Evolutionary conservation across 768 basidiomycete genomes (phyloP).

Genomic region (Mycena floridula): DNA sequence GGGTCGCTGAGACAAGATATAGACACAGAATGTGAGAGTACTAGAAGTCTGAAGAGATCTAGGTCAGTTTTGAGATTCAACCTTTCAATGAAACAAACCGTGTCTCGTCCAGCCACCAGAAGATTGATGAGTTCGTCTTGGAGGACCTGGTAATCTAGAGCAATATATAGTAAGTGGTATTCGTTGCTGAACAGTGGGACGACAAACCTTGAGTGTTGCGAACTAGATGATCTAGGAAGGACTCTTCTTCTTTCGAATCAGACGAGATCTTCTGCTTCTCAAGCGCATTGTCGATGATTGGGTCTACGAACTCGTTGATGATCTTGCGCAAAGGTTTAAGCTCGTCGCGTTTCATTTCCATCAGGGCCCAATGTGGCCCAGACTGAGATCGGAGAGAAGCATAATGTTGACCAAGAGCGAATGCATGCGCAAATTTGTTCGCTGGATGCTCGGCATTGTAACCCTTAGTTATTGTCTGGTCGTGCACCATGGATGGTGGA

Average conservation of each 20-base stretch:
- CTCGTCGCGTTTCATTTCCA: constrained; percentile 46
- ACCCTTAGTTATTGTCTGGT: too few species aligned
- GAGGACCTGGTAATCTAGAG: constrained; percentile 33
- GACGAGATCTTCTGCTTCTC: constrained; percentile 15
- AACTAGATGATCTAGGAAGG: constrained; percentile 47
- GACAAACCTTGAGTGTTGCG: constrained; percentile 43
- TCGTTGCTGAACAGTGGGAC: background rate
- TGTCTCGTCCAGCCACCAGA: constrained; percentile 39
- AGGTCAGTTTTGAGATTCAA: background rate
- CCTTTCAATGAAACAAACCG: constrained; percentile 14
- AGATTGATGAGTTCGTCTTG: constrained; percentile 41
- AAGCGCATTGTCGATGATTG: constrained; percentile 44
- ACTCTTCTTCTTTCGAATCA: constrained; percentile 34
- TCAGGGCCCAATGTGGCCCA: constrained; percentile 45
- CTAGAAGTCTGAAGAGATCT: constrained; percentile 32
- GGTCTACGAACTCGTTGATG: constrained; percentile 46
- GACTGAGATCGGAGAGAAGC: too few species aligned
- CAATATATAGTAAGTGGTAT: background rate
- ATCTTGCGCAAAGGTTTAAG: constrained; percentile 38
- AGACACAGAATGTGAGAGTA: constrained; percentile 46
- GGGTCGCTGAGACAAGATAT: constrained; percentile 50
- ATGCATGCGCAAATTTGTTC: too few species aligned
- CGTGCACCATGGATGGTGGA: too few species aligned
- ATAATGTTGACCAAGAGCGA: too few species aligned
- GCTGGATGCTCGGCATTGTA: too few species aligned